These are phyloP conservation scores for Mollisiaceae sp. DNA, from an alignment of 2,329 filamentous ascomycete species.

Conservation along the genomic window DNA sequence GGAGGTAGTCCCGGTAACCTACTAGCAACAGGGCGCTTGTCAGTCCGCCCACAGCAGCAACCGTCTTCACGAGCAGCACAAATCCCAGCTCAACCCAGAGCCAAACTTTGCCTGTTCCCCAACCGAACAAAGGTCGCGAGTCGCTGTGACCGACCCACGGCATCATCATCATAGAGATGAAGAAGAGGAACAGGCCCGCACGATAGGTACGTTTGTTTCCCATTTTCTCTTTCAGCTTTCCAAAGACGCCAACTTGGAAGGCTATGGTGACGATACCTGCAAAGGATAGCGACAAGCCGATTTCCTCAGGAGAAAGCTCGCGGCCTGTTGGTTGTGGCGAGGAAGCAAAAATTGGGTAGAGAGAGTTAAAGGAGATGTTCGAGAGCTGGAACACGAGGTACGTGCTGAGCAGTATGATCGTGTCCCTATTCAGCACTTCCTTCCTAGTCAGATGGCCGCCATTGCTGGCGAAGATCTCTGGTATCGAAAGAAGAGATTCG, in stretches of 20 bases:
- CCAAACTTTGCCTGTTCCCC: conserved; percentile 68
- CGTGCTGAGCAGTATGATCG: conserved; percentile 78
- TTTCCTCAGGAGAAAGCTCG: conserved; percentile 74
- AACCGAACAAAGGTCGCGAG: conserved; percentile 57
- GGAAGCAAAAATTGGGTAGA: conserved; percentile 92
- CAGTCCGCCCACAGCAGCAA: conserved; percentile 87
- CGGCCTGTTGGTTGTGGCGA: conserved; percentile 77
- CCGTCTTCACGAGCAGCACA: conserved; percentile 85
- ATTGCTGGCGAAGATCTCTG: conserved; percentile 50
- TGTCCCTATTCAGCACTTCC: conserved; percentile 77
- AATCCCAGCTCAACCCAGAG: conserved; percentile 81
- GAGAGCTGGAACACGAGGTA: conserved; percentile 93
- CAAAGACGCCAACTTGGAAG: conserved; percentile 88
- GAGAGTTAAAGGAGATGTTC: conserved; percentile 93
- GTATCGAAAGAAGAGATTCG: conserved; percentile 38
- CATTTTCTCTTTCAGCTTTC: conserved; percentile 74
- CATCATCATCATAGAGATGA: conserved; percentile 83
- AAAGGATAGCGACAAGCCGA: conserved; percentile 84
- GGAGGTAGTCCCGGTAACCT: conserved; percentile 45
- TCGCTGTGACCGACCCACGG: conserved; percentile 85
- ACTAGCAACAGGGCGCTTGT: conserved; percentile 89
- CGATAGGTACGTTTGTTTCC: conserved; percentile 89
- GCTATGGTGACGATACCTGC: conserved; percentile 84
- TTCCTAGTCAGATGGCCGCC: conserved; percentile 56
- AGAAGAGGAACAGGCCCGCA: conserved; percentile 77